A percentile compares a stretch with the other conserved stretches of the same genome.
Conservation (phyloP, 2,329 filamentous ascomycete species). For the Neonectria sp. region DNA sequence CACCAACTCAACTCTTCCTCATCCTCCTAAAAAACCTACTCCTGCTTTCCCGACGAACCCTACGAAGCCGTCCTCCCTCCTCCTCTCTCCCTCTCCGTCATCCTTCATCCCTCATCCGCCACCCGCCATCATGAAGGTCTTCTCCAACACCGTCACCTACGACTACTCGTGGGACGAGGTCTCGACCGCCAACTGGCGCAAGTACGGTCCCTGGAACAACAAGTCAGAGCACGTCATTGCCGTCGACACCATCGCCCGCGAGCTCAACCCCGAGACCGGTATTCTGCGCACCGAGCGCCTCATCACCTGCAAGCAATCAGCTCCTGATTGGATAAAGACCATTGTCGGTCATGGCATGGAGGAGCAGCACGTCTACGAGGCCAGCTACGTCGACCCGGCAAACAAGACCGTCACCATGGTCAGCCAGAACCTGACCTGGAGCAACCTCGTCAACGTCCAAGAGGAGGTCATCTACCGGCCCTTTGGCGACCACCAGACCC, state of each 20-base stretch:
- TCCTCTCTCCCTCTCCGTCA: neutral
- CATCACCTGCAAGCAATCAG: conserved; percentile 74
- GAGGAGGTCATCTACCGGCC: conserved; percentile 93
- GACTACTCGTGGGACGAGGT: conserved; percentile 99
- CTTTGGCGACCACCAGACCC: conserved; percentile 71
- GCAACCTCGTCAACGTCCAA: conserved; percentile 90
- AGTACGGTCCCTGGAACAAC: conserved; percentile 99
- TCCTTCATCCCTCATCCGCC: neutral
- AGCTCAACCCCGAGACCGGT: conserved; percentile 69
- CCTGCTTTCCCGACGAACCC: conserved; percentile 24
- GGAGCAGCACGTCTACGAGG: conserved; percentile 92
- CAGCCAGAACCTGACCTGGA: conserved; percentile 94
- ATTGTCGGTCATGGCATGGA: conserved; percentile 82
- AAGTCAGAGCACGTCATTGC: conserved; percentile 97
- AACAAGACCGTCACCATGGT: conserved; percentile 95
- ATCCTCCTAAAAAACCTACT: conserved; percentile 21
- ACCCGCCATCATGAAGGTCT: conserved; percentile 82
- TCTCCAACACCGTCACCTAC: conserved; percentile 90
- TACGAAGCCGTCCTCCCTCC: conserved; percentile 16
- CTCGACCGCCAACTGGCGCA: conserved; percentile 97
- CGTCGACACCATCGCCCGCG: conserved; percentile 90
- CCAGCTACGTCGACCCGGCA: conserved; percentile 90
- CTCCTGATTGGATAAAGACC: conserved; percentile 85
- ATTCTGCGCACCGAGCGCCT: conserved; percentile 74
- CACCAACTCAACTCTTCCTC: conserved; percentile 12